Percentiles rank a stretch among this genome's conserved stretches.
These are phyloP conservation scores for Aspergillus flavus DNA, from an alignment of 2,329 filamentous ascomycete species.

Conservation along the genomic window DNA sequence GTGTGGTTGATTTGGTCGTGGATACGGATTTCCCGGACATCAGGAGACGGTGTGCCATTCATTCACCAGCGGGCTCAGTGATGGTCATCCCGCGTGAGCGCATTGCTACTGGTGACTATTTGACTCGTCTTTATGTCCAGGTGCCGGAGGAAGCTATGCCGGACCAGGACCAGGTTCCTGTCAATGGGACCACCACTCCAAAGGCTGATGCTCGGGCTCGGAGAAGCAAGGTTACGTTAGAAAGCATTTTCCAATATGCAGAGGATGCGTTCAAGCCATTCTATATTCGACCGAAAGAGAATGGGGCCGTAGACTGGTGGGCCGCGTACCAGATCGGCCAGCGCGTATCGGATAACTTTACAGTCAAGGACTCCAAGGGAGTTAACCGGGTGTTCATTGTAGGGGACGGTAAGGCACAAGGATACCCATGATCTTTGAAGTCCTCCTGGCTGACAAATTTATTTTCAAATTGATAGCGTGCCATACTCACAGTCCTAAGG, in stretches of 20 bases:
- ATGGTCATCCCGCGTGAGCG: conserved; percentile 77
- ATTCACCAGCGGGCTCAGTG: conserved; percentile 72
- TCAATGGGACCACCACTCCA: conserved; percentile 35
- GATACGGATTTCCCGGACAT: conserved; percentile 77
- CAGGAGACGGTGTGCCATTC: conserved; percentile 77
- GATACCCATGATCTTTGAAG: not conserved
- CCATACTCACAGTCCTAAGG: conserved; percentile 75
- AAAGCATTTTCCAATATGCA: conserved; percentile 66
- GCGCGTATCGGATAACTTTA: conserved; percentile 53
- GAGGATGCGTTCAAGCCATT: conserved; percentile 69
- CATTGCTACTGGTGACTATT: conserved; percentile 63
- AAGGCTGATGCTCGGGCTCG: conserved; percentile 64
- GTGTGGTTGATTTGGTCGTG: conserved; percentile 74
- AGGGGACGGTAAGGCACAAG: conserved; percentile 56
- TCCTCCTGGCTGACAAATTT: not conserved
- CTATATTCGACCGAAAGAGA: conserved; percentile 59
- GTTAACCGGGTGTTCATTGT: conserved; percentile 73
- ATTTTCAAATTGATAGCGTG: conserved; percentile 54
- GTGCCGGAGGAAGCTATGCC: conserved; percentile 36
- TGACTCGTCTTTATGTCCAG: conserved; percentile 67
- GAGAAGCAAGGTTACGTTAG: conserved; percentile 63
- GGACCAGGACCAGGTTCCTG: conserved; percentile 20
- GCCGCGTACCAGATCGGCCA: conserved; percentile 78
- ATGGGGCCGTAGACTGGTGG: conserved; percentile 70
- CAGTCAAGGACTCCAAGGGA: conserved; percentile 66